Conservation (phyloP, 73 alveolate species). For the Diophrys sp. region DNA sequence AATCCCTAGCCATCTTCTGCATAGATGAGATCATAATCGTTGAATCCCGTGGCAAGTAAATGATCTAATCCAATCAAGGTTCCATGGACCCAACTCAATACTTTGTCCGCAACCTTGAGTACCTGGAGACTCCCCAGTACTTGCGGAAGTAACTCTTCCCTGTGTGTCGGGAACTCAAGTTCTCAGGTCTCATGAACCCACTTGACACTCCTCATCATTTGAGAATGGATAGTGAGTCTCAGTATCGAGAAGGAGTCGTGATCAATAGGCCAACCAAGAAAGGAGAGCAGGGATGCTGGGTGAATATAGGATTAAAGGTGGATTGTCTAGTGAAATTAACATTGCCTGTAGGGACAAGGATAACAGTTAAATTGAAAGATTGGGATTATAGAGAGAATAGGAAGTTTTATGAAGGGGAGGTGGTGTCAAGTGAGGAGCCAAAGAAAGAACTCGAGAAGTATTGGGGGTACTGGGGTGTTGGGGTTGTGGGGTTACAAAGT, state of each 20-base stretch:
- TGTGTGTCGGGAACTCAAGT: conserved; percentile 79
- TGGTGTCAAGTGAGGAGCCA: conserved; percentile 79
- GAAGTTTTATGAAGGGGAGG: conserved; percentile 70
- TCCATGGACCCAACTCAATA: conserved; percentile 59
- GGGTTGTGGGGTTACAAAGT: conserved; percentile 86
- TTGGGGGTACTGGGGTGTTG: too few species aligned
- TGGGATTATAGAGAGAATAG: conserved; percentile 4
- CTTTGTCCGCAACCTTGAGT: conserved; percentile 85
- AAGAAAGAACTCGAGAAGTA: conserved; percentile 59
- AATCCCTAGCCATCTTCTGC: conserved; percentile 78
- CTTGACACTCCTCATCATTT: conserved; percentile 94
- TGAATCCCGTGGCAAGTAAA: conserved; percentile 42
- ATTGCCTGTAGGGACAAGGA: conserved; percentile 75
- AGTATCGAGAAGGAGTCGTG: conserved; percentile 94
- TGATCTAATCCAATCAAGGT: conserved; percentile 37
- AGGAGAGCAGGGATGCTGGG: conserved; percentile 90
- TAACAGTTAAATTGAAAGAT: conserved; percentile 88
- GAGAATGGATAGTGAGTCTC: conserved; percentile 79
- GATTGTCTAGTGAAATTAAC: conserved; percentile 80
- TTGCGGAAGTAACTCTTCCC: conserved; percentile 93
- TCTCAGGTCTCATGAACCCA: conserved; percentile 91
- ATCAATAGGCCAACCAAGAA: conserved; percentile 83
- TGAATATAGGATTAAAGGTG: conserved; percentile 88
- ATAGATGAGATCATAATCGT: conserved; percentile 85
- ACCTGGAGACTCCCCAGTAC: conserved; percentile 96